These are phyloP conservation scores for Extremus antarcticus DNA, from an alignment of 495 filamentous ascomycete genomes.

Conservation along the genomic window DNA sequence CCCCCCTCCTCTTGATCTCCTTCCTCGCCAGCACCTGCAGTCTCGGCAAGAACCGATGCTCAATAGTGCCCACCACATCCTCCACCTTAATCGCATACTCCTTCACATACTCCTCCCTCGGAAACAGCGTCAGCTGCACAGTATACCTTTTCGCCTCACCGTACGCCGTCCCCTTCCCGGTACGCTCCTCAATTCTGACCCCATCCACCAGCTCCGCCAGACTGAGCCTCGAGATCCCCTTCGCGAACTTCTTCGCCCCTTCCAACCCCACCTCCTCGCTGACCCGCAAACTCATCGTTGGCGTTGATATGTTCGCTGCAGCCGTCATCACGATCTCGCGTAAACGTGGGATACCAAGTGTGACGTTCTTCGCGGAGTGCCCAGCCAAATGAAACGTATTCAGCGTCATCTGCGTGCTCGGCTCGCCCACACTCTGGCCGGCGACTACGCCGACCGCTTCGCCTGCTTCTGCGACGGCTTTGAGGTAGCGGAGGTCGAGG, in stretches of 20 bases:
- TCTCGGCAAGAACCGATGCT: constrained; percentile 62
- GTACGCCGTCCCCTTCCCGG: constrained; percentile 55
- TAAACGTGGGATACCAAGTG: constrained; percentile 91
- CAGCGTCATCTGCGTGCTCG: constrained; percentile 98
- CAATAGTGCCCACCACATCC: constrained; percentile 69
- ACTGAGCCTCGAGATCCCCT: constrained; percentile 80
- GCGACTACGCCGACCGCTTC: constrained; percentile 98
- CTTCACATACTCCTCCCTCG: constrained; percentile 64
- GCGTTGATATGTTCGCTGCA: constrained; percentile 74
- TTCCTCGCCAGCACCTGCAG: constrained; percentile 57
- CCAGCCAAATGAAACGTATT: constrained; percentile 99
- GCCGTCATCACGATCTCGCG: constrained; percentile 99
- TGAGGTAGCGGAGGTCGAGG: constrained; percentile 84
- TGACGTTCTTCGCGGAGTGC: constrained; percentile 97
- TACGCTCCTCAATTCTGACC: constrained; percentile 63
- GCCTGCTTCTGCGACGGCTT: constrained; percentile 85
- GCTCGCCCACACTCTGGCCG: constrained; percentile 92
- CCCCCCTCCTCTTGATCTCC: constrained; percentile 68
- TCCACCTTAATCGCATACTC: constrained; percentile 71
- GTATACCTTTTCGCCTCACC: constrained; percentile 71
- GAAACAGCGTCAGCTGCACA: constrained; percentile 74
- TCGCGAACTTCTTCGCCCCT: constrained; percentile 71
- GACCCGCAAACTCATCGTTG: constrained; percentile 77
- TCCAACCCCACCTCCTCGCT: constrained; percentile 59
- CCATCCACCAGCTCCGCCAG: constrained; percentile 79